phyloP scores from a whole-genome alignment of 2,329 filamentous ascomycete species.

The Penicillium sp. region DNA sequence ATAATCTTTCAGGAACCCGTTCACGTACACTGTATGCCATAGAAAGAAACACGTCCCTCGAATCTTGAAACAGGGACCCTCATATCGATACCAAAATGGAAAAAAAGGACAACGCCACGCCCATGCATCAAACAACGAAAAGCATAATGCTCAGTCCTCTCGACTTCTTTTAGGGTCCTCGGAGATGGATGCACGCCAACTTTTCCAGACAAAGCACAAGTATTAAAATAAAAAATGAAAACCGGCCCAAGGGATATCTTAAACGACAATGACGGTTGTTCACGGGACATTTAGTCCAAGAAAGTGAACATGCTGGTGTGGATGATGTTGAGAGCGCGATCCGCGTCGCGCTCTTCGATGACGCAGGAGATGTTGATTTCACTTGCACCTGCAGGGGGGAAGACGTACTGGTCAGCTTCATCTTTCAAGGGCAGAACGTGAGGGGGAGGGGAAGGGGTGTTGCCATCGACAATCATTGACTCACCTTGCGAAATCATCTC shows the following conservation, averaged over 20 bases:
- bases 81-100: slow-evolving; percentile 6
- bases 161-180: not conserved
- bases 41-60: not conserved
- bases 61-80: not conserved
- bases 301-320: slow-evolving; percentile 98
- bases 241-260: slow-evolving; percentile 26
- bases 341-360: slow-evolving; percentile 85
- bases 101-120: slow-evolving; percentile 16
- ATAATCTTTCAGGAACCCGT: not conserved
- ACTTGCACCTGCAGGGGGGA: slow-evolving; percentile 68
- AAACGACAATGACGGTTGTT: slow-evolving; percentile 20
- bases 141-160: slow-evolving; percentile 9
- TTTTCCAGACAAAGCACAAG: slow-evolving; percentile 17
- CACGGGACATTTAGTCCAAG: slow-evolving; percentile 59
- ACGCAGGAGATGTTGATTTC: slow-evolving; percentile 99
- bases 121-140: slow-evolving; percentile 19
- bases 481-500: slow-evolving; percentile 99
- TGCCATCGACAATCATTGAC: slow-evolving; percentile 22
- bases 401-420: slow-evolving; percentile 15
- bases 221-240: not conserved
- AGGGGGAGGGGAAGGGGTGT: slow-evolving; percentile 8
- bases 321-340: slow-evolving; percentile 90
- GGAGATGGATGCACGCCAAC: slow-evolving; percentile 15
- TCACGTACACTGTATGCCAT: slow-evolving; percentile 9
- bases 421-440: slow-evolving; percentile 7